Conservation (phyloP, 768 basidiomycete genomes). For the Rhizopogon vinicolor region DNA sequence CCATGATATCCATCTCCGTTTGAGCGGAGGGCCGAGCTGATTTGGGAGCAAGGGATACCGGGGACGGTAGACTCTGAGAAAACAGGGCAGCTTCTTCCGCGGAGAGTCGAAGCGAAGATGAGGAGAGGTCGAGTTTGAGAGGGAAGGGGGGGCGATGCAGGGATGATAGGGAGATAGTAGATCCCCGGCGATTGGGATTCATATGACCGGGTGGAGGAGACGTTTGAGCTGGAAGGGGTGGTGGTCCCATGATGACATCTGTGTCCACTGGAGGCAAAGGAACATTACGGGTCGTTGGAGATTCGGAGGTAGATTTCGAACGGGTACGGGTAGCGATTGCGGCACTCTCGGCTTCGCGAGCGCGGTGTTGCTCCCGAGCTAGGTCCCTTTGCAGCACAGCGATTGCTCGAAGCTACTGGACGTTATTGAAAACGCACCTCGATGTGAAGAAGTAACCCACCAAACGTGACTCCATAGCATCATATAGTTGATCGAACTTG, state of each 20-base stretch:
- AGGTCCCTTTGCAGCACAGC: slow-evolving; percentile 69
- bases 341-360: slow-evolving; percentile 39
- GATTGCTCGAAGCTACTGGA: slow-evolving; percentile 60
- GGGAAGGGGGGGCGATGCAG: slow-evolving; percentile 68
- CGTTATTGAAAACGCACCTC: background rate
- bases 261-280: slow-evolving; percentile 17
- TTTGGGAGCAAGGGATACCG: slow-evolving; percentile 78
- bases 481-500: slow-evolving; percentile 76
- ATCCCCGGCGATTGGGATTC: slow-evolving; percentile 53
- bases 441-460: slow-evolving; percentile 34
- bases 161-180: slow-evolving; percentile 76
- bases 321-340: slow-evolving; percentile 31
- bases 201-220: slow-evolving; percentile 29
- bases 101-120: slow-evolving; percentile 58
- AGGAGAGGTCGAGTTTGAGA: slow-evolving; percentile 79
- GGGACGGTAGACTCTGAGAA: slow-evolving; percentile 58
- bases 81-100: slow-evolving; percentile 58
- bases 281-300: slow-evolving; percentile 19
- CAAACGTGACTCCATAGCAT: slow-evolving; percentile 68
- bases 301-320: slow-evolving; percentile 17
- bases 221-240: slow-evolving; percentile 28
- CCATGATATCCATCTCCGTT: slow-evolving; percentile 62
- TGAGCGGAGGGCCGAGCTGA: slow-evolving; percentile 61
- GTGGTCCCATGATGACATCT: slow-evolving; percentile 16
- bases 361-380: slow-evolving; percentile 52